Evolutionary conservation across 305 asterid species (phyloP).

Genomic region (Solanum chacoense): DNA sequence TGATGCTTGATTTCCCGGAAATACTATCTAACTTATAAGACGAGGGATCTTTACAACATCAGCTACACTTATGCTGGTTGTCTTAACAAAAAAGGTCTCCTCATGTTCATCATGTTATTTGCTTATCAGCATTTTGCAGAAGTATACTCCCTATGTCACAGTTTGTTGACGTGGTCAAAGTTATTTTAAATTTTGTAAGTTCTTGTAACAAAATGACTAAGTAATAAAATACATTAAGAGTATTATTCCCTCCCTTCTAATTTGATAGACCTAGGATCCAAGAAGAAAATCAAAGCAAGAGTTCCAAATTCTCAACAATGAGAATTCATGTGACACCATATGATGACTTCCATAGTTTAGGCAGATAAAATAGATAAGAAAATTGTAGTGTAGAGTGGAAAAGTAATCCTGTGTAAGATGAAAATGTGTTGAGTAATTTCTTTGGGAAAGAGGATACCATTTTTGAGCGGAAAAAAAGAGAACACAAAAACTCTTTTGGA

Average conservation of each 20-base stretch:
- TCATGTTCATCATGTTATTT: not conserved
- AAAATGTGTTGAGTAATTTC: not conserved
- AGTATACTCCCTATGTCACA: not conserved
- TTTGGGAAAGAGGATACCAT: not conserved
- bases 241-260: not conserved
- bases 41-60: not conserved
- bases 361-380: not conserved
- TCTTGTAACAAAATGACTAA: not conserved
- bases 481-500: not conserved
- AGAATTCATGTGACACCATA: not conserved
- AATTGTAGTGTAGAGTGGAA: not conserved
- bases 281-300: not conserved
- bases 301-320: not conserved
- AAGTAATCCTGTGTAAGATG: not conserved
- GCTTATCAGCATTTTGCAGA: not conserved
- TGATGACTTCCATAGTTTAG: not conserved
- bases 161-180: not conserved
- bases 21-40: not conserved
- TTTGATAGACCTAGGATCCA: not conserved
- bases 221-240: not conserved
- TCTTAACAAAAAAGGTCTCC: not conserved
- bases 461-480: not conserved
- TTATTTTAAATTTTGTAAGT: not conserved
- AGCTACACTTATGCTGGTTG: not conserved
- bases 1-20: not conserved